Evolutionary conservation across 805 yeast species (phyloP).

Genomic region (Yarrowia deformans): DNA sequence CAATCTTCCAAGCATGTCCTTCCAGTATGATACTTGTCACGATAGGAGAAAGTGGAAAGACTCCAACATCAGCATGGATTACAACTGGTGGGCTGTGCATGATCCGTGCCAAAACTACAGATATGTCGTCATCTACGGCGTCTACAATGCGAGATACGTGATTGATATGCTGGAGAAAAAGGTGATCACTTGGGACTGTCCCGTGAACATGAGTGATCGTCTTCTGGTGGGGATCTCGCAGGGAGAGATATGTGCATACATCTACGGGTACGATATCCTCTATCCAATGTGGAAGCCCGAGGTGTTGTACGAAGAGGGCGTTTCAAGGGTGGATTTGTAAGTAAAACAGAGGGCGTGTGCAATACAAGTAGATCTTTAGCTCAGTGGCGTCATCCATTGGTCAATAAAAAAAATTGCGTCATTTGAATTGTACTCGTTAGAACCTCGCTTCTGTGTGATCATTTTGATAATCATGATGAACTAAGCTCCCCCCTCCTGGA

Average conservation of each 20-base stretch:
- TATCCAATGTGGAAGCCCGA: neutral
- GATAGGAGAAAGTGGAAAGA: neutral
- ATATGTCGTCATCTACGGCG: slow-evolving; percentile 13
- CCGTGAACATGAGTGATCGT: neutral
- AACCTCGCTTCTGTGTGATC: no score
- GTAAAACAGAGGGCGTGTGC: no score
- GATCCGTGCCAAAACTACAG: neutral
- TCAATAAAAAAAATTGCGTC: no score
- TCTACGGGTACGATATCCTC: neutral
- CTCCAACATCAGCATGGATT: neutral
- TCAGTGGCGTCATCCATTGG: no score
- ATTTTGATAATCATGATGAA: no score
- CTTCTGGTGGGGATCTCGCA: neutral
- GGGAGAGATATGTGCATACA: neutral
- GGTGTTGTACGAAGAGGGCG: neutral
- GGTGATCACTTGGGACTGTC: slow-evolving; percentile 2
- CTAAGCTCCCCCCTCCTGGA: no score
- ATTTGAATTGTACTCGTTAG: no score
- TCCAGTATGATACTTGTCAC: neutral
- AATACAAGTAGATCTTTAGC: no score
- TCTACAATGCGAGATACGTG: slow-evolving; percentile 7
- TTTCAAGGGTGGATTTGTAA: neutral
- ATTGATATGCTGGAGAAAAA: neutral
- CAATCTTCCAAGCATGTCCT: neutral
- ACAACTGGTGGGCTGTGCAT: slow-evolving; percentile 7